phyloP scores from a whole-genome alignment of 2,329 filamentous ascomycete species.

The Sporothrix globosa region DNA sequence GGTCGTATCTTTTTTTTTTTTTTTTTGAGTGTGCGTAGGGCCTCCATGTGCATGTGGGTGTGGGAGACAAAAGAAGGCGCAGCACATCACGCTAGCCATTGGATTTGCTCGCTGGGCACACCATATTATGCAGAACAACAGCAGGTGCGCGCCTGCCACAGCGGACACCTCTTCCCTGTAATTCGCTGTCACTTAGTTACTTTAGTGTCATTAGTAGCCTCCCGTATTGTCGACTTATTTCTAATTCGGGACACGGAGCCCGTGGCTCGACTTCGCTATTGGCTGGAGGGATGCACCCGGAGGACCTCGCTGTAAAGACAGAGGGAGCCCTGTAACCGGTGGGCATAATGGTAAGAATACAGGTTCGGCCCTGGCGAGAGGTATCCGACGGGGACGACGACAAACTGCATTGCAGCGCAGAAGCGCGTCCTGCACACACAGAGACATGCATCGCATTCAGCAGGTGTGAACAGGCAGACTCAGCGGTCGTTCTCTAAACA shows the following conservation, averaged over 20 bases:
- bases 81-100: constrained; percentile 38
- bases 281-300: constrained; percentile 1
- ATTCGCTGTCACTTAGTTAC: constrained; percentile 14
- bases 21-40: constrained; percentile 14
- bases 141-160: constrained; percentile 11
- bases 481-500: background rate
- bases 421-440: background rate
- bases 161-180: background rate
- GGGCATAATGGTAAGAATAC: no score
- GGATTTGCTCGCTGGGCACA: constrained; percentile 14
- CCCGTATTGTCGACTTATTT: constrained; percentile 37
- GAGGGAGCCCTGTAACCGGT: background rate
- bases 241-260: constrained; percentile 45
- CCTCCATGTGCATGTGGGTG: constrained; percentile 37
- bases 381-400: background rate
- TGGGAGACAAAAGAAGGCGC: constrained; percentile 40
- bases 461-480: constrained; percentile 14
- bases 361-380: constrained; percentile 1
- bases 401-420: background rate
- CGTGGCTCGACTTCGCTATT: constrained; percentile 34
- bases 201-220: background rate
- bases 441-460: constrained; percentile 24
- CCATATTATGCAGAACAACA: constrained; percentile 39
- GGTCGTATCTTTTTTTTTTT: constrained; percentile 19
- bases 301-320: constrained; percentile 2